A percentile compares a stretch with the other conserved stretches of the same genome.
These are phyloP conservation scores for Mollisiaceae sp. DNA, from an alignment of 2,329 filamentous ascomycete species.

Conservation along the genomic window DNA sequence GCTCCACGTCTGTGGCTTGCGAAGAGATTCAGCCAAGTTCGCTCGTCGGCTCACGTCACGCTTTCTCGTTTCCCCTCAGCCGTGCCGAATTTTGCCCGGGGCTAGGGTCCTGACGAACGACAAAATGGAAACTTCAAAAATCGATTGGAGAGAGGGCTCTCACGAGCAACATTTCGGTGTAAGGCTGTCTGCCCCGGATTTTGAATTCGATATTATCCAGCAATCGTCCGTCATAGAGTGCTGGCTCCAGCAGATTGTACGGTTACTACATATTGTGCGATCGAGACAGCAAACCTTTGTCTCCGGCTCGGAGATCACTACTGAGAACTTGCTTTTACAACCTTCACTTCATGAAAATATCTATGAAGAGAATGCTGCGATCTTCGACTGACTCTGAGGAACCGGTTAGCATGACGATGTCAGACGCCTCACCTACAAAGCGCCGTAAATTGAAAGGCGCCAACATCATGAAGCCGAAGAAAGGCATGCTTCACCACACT, in stretches of 20 bases:
- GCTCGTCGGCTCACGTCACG: too few species aligned
- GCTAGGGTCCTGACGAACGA: too few species aligned
- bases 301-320: not conserved
- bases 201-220: not conserved
- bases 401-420: constrained; percentile 20
- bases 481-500: constrained; percentile 14
- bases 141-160: not conserved
- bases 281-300: not conserved
- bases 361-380: not conserved
- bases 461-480: constrained; percentile 18
- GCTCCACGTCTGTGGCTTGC: too few species aligned
- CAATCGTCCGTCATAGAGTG: too few species aligned
- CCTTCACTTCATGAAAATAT: constrained; percentile 1
- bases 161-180: not conserved
- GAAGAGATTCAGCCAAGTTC: too few species aligned
- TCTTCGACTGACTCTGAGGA: constrained; percentile 1
- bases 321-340: not conserved
- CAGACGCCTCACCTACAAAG: constrained; percentile 31
- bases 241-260: too few species aligned
- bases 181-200: not conserved
- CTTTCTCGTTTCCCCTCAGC: too few species aligned
- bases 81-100: too few species aligned
- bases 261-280: not conserved
- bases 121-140: too few species aligned
- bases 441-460: constrained; percentile 34